Evolutionary conservation across 352 stramenopile genomes (phyloP).

Genomic region (Phytopythium cucurbitacearum): DNA sequence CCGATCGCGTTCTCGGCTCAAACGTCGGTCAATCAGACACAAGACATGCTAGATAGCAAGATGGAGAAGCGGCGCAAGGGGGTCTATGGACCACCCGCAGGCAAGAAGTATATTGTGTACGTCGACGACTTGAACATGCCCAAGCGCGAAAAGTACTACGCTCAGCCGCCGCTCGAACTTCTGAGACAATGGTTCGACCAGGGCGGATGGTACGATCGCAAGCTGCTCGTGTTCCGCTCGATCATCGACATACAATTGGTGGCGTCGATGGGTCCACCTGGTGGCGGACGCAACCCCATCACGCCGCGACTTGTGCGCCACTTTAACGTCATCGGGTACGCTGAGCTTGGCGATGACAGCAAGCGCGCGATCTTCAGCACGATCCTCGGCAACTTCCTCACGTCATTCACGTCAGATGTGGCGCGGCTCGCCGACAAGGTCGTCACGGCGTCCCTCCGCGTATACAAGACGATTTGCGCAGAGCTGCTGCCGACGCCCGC

Average conservation of each 20-base stretch:
- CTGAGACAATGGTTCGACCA: constrained; percentile 94
- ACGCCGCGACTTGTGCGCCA: constrained; percentile 74
- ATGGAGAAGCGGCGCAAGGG: constrained; percentile 93
- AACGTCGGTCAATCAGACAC: constrained; percentile 90
- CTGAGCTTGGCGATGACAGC: constrained; percentile 79
- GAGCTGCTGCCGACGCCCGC: constrained; percentile 79
- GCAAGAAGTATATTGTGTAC: constrained; percentile 92
- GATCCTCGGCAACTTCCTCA: constrained; percentile 71
- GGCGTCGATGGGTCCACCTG: constrained; percentile 78
- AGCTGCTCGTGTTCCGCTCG: constrained; percentile 87
- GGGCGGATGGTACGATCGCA: constrained; percentile 93
- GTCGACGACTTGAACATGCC: constrained; percentile 96
- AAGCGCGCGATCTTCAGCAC: constrained; percentile 83
- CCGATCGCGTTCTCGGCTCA: constrained; percentile 92
- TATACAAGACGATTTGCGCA: constrained; percentile 83
- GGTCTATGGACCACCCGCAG: constrained; percentile 88
- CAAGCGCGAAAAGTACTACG: constrained; percentile 92
- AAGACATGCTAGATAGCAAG: constrained; percentile 92
- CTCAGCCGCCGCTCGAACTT: constrained; percentile 94
- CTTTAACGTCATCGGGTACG: constrained; percentile 87
- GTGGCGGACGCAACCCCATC: constrained; percentile 76
- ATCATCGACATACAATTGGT: constrained; percentile 90
- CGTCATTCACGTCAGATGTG: constrained; percentile 65
- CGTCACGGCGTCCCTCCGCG: constrained; percentile 66
- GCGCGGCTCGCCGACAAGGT: constrained; percentile 45